These are phyloP conservation scores for Hippophae gyantsensis DNA, from an alignment of 306 rosid species.

Conservation along the genomic window DNA sequence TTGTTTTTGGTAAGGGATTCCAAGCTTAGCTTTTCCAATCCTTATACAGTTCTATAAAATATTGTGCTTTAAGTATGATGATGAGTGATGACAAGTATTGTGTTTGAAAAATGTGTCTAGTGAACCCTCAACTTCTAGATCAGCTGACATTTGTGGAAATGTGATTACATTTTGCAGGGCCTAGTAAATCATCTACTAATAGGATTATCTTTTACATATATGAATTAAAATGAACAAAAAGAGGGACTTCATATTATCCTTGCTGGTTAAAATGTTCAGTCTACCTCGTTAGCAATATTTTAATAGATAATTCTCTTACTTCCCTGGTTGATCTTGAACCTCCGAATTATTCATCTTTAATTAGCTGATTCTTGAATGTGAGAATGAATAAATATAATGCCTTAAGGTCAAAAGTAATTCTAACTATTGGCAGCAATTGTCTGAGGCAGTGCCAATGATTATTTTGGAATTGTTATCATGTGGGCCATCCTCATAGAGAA, in stretches of 20 bases:
- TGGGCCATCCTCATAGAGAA: no score
- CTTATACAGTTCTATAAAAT: background rate
- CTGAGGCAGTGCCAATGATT: no score
- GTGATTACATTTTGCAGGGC: background rate
- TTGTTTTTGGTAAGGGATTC: constrained; percentile 67
- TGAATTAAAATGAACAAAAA: background rate
- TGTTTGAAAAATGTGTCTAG: background rate
- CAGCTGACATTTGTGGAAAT: background rate
- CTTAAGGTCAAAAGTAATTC: no score
- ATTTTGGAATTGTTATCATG: no score
- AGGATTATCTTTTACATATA: background rate
- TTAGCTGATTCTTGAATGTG: no score
- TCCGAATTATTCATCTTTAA: no score
- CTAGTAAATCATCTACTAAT: background rate
- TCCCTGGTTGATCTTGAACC: background rate
- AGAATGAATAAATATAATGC: no score
- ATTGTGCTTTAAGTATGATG: background rate
- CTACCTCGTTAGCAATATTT: background rate
- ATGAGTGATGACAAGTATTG: background rate
- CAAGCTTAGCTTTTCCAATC: background rate
- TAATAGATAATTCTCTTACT: background rate
- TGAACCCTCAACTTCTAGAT: background rate
- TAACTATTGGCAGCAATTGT: no score
- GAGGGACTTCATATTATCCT: background rate
- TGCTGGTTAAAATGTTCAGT: background rate